phyloP scores from a whole-genome alignment of 768 basidiomycete genomes.

The Trametes meyenii region DNA sequence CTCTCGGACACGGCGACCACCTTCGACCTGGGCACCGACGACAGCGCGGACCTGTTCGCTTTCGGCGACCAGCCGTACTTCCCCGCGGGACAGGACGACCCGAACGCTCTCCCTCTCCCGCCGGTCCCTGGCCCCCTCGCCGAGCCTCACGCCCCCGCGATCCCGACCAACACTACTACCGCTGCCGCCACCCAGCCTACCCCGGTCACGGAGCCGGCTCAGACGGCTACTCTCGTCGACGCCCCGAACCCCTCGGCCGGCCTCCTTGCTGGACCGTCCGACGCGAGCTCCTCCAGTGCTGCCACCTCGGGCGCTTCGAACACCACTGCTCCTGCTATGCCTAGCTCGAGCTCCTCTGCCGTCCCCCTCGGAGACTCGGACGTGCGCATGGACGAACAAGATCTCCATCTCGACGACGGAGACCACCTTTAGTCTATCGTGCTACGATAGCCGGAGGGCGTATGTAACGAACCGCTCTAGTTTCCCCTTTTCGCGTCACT shows the following conservation, averaged over 20 bases:
- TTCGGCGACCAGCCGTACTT: no score
- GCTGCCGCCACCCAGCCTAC: not conserved
- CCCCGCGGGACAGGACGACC: no score
- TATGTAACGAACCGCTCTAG: conserved; percentile 8
- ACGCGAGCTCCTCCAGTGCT: not conserved
- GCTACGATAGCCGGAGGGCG: conserved; percentile 13
- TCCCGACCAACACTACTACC: no score
- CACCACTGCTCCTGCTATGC: not conserved
- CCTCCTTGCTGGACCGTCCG: not conserved
- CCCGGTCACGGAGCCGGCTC: not conserved
- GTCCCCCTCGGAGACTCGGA: not conserved
- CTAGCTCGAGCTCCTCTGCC: not conserved
- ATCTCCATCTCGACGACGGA: not conserved
- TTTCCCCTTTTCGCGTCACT: not conserved
- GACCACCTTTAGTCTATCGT: not conserved
- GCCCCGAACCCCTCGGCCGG: not conserved
- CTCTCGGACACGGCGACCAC: not conserved
- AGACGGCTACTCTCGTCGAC: not conserved
- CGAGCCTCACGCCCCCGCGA: no score
- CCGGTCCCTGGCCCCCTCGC: no score
- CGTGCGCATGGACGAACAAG: not conserved
- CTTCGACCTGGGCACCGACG: not conserved
- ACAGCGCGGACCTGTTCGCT: no score
- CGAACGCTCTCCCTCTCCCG: no score
- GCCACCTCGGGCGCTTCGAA: not conserved